Evolutionary conservation across 1,139 yeast species (phyloP), one percentile per base, ranked within the genome.

Genomic region (Magnusiomyces paraingens): DNA sequence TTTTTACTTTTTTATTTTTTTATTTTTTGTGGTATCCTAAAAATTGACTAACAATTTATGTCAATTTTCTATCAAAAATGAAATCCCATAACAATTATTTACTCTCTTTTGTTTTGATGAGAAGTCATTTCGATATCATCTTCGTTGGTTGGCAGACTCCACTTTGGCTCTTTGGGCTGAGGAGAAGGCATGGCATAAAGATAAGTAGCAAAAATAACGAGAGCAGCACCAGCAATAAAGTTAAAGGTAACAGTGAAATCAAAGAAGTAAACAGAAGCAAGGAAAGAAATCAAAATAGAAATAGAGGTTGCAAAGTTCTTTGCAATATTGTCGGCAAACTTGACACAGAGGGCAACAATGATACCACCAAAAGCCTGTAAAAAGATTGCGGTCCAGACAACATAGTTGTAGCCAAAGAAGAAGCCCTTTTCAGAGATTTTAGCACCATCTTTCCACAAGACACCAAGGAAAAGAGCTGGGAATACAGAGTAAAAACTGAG

Each of bases 221-320:
- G 55, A 2, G 64, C 51, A 1, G 75, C 70, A 10, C 76, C 76
- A 17, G 70, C 49, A 22, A 69, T 58, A 54, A 73, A 72, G 57
- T 70, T 70, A 22, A 59, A 49, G 3, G 74, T 66, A 53, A 73
- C 65, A 12, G 57, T 61, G 50, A 73, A 71, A 55, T 70, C 72
- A 55, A 73, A 64, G 53, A 69, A 65, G 55, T 63, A 58, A 29
- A 71, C 69, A 35, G 70, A 64, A 10, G 75, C 75, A 17, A 72
- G 58, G 50, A 70, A 71, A 12, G 75, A 71, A 18, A 73, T 63
- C 49, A 73, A 63, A 55, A 73, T 73, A 1, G 75, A 70, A 49
- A 73, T 67, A 11, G 74, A 69, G 2, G 76, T 73, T 3, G 76
- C 75, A 61, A 73, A 73, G 64, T 73, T 73, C 61, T 72, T 72